Evolutionary conservation across 2,329 filamentous ascomycete genomes (phyloP).

Genomic region (Moelleriella libera): DNA sequence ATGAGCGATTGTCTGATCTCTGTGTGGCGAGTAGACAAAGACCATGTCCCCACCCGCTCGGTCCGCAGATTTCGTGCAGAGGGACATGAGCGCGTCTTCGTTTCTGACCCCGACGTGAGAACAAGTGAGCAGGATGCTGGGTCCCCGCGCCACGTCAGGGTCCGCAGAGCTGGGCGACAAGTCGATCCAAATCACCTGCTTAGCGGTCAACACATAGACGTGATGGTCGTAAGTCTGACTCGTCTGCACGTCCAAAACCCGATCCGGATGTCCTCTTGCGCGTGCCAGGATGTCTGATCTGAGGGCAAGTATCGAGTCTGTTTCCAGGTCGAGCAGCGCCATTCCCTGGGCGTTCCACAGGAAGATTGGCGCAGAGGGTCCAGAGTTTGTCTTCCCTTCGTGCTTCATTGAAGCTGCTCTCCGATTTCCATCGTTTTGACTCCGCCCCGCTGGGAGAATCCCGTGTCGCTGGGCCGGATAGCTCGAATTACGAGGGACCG

Average conservation of each 20-base stretch:
- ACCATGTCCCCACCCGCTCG: constrained; percentile 14
- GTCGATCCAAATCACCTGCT: constrained; percentile 33
- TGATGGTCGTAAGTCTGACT: constrained; percentile 31
- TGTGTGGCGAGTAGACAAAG: constrained; percentile 17
- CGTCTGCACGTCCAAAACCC: constrained; percentile 40
- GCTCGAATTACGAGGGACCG: constrained; percentile 15
- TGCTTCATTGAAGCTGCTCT: constrained; percentile 5
- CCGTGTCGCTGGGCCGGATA: constrained; percentile 24
- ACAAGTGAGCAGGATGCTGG: constrained; percentile 13
- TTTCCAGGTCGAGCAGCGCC: constrained; percentile 21
- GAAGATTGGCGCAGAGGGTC: constrained; percentile 11
- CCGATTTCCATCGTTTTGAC: constrained; percentile 9
- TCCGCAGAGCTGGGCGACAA: constrained; percentile 11
- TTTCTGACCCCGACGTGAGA: constrained; percentile 14
- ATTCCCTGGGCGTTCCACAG: constrained; percentile 22
- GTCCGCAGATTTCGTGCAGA: constrained; percentile 11
- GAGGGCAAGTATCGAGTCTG: constrained; percentile 12
- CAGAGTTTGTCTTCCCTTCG: constrained; percentile 1
- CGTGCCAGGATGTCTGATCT: constrained; percentile 12
- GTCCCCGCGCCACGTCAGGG: constrained; percentile 5
- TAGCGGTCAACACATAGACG: constrained; percentile 45
- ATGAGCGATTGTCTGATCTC: constrained; percentile 18
- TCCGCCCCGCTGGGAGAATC: constrained; percentile 24
- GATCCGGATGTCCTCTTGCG: constrained; percentile 14
- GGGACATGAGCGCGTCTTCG: constrained; percentile 14